These are phyloP conservation scores for Tricladium varicosporioides DNA, from an alignment of 2,329 filamentous ascomycete species.

Conservation along the genomic window DNA sequence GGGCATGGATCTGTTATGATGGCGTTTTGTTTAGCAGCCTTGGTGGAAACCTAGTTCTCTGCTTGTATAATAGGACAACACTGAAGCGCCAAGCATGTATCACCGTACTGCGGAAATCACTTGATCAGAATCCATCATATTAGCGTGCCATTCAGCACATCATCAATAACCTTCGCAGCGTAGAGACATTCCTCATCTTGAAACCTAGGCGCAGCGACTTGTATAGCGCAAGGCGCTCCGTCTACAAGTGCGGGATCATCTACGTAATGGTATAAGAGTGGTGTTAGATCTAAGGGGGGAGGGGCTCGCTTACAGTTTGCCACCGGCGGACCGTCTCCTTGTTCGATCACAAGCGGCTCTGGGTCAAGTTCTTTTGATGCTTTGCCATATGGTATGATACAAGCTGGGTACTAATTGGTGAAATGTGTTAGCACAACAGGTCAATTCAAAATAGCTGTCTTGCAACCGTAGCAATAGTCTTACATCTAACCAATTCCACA, in stretches of 20 bases:
- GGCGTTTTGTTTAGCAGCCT: too few relatives aligned
- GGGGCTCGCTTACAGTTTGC: not conserved
- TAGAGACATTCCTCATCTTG: constrained; percentile 2
- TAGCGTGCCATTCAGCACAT: not conserved
- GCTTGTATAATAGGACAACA: too few relatives aligned
- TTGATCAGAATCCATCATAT: not conserved
- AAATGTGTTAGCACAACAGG: not conserved
- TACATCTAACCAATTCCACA: constrained; percentile 53
- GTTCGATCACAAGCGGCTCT: constrained; percentile 1
- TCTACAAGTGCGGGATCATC: constrained; percentile 5
- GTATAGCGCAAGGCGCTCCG: constrained; percentile 9
- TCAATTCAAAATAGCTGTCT: too few relatives aligned
- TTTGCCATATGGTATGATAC: constrained; percentile 44
- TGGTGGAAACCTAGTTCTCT: too few relatives aligned
- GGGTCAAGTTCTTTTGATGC: constrained; percentile 42
- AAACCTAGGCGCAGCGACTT: not conserved
- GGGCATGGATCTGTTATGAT: too few relatives aligned
- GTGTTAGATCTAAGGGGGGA: not conserved
- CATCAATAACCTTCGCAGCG: not conserved
- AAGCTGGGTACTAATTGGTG: constrained; percentile 47
- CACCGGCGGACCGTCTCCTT: not conserved
- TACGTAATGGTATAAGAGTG: not conserved
- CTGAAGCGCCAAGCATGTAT: not conserved
- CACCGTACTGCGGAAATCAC: not conserved
- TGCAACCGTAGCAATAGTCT: constrained; percentile 19